Percentiles rank a stretch among this genome's conserved stretches.
Conservation (phyloP, 2,329 filamentous ascomycete genomes). For the Botrytis elliptica region DNA sequence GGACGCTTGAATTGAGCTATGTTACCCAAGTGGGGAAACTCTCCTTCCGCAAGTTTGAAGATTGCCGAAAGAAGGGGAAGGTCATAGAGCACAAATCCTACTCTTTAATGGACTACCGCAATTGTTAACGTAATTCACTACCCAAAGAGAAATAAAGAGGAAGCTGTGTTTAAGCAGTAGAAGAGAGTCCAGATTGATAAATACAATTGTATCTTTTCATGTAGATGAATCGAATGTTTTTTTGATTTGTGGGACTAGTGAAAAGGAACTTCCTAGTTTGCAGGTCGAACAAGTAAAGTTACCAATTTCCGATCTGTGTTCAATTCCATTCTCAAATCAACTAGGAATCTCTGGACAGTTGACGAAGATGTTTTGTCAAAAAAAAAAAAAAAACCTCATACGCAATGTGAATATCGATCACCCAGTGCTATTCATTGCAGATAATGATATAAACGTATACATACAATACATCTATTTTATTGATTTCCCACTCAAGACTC, state of each 20-base stretch:
- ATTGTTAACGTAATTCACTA: not conserved
- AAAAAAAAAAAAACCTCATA: not conserved
- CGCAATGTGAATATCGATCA: not conserved
- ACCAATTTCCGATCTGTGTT: not conserved
- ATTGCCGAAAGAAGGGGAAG: constrained; percentile 10
- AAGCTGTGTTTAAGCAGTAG: not conserved
- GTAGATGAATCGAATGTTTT: not conserved
- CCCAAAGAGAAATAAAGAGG: not conserved
- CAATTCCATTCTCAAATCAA: not conserved
- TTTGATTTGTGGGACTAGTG: not conserved
- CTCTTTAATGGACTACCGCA: not conserved
- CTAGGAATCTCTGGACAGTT: not conserved
- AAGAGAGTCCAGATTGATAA: not conserved
- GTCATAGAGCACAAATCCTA: not conserved
- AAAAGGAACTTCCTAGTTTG: constrained; percentile 9
- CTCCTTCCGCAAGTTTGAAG: constrained; percentile 7
- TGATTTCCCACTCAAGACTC: no score
- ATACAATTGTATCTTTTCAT: not conserved
- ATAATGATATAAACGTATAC: no score
- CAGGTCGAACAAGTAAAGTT: not conserved
- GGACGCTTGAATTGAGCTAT: constrained; percentile 1
- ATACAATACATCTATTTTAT: not conserved
- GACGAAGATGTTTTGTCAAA: not conserved
- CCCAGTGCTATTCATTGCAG: not conserved
- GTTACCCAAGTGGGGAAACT: not conserved